These are phyloP conservation scores for Paecilomyces dactylethromorphus DNA, from an alignment of 2,329 filamentous ascomycete species.

Conservation along the genomic window DNA sequence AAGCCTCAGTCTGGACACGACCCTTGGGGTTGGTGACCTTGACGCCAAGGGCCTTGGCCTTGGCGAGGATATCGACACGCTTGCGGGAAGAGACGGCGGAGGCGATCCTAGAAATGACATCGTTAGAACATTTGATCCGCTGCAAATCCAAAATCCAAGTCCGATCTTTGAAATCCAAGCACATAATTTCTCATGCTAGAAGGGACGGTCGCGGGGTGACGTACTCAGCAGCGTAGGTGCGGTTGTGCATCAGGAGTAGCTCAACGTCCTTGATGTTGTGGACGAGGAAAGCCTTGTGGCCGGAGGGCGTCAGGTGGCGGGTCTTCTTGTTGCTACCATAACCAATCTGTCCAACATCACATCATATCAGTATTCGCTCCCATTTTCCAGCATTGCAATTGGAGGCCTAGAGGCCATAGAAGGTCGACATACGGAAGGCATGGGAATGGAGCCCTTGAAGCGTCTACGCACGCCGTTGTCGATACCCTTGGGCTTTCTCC, in stretches of 20 bases:
- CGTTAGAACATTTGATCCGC: not conserved
- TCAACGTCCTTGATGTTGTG: conserved; percentile 94
- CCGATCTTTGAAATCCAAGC: not conserved
- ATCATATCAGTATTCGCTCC: conserved; percentile 8
- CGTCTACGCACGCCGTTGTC: conserved; percentile 96
- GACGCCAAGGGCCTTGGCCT: conserved; percentile 96
- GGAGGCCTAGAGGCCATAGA: not conserved
- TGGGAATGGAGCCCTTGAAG: conserved; percentile 90
- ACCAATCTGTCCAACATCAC: conserved; percentile 64
- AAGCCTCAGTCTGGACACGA: conserved; percentile 91
- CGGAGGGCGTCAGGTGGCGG: conserved; percentile 95
- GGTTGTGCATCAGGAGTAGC: conserved; percentile 99
- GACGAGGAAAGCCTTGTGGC: conserved; percentile 99
- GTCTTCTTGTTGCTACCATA: conserved; percentile 99
- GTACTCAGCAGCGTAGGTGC: conserved; percentile 97
- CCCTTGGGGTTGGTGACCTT: conserved; percentile 99
- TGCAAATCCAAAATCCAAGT: not conserved
- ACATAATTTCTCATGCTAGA: not conserved
- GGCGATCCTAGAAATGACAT: conserved; percentile 64
- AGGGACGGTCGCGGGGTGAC: conserved; percentile 31
- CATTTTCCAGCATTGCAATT: not conserved
- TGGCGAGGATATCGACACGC: conserved; percentile 94
- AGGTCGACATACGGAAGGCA: conserved; percentile 82
- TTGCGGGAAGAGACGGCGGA: conserved; percentile 98
- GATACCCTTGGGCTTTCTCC: conserved; percentile 99